Conservation (phyloP, 2,329 filamentous ascomycete species). For the Colletotrichum destructivum region DNA sequence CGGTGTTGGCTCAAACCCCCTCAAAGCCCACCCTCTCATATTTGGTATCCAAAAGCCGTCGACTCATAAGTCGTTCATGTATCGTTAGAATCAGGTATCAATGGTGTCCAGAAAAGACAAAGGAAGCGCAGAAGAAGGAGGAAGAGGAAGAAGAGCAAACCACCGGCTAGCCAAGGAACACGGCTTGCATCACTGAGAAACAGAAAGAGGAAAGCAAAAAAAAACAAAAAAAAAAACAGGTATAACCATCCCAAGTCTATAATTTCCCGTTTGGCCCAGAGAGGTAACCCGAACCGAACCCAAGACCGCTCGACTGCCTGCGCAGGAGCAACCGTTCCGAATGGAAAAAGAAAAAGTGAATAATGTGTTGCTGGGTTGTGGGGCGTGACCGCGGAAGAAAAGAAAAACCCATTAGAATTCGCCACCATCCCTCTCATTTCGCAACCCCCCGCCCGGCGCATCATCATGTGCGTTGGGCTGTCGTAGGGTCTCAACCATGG, state of each 20-base stretch:
- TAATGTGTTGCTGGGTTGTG: not conserved
- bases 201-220: not conserved
- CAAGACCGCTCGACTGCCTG: not conserved
- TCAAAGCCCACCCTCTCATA: not conserved
- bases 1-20: not conserved
- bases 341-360: too few relatives aligned
- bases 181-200: too few relatives aligned
- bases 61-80: constrained; percentile 7
- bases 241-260: constrained; percentile 4
- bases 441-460: not conserved
- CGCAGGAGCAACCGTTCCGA: too few relatives aligned
- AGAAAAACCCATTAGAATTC: not conserved
- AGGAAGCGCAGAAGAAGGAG: too few relatives aligned
- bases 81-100: constrained; percentile 4
- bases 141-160: not conserved
- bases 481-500: not conserved
- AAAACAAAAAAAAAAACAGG: not conserved
- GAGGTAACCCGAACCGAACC: not conserved
- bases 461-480: not conserved
- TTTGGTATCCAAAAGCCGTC: not conserved
- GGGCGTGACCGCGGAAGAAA: not conserved
- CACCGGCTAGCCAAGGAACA: not conserved
- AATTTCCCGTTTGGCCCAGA: not conserved
- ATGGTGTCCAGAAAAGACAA: not conserved
- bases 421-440: not conserved